A percentile compares a stretch with the other conserved stretches of the same genome.
Conservation (phyloP, 164 flowering plant genomes). For the Paratinospora sagittata region DNA sequence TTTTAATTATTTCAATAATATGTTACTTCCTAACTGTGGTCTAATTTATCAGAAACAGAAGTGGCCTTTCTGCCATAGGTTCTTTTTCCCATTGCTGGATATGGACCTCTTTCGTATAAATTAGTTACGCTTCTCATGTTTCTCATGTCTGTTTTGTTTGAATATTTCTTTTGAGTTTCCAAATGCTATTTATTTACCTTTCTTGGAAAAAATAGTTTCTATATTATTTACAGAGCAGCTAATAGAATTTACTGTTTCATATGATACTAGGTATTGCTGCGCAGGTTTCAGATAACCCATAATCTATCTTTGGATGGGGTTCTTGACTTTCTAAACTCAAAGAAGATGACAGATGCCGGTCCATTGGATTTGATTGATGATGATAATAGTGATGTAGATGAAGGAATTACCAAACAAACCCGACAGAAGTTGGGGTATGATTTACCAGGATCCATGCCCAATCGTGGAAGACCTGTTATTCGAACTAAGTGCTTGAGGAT, state of each 20-base stretch:
- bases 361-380: slow-evolving; percentile 91
- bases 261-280: slow-evolving; percentile 61
- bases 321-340: slow-evolving; percentile 80
- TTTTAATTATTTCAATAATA: background rate
- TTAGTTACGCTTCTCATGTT: background rate
- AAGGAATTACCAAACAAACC: slow-evolving; percentile 76
- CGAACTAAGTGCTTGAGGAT: slow-evolving; percentile 80
- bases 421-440: slow-evolving; percentile 57
- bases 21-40: background rate
- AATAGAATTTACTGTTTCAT: background rate
- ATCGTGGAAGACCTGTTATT: slow-evolving; percentile 73
- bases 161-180: background rate
- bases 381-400: slow-evolving; percentile 75
- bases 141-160: background rate
- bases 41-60: background rate
- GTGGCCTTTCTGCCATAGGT: background rate
- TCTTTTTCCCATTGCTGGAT: background rate
- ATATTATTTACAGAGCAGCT: background rate
- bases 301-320: slow-evolving; percentile 94
- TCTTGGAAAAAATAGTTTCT: background rate
- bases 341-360: slow-evolving; percentile 94
- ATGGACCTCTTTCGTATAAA: background rate
- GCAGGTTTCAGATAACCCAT: slow-evolving; percentile 76
- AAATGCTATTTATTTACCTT: background rate
- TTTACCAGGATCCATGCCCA: slow-evolving; percentile 87